Evolutionary conservation across 371 early-diverging fungal genomes (phyloP).

Genomic region (Mortierella sp.): DNA sequence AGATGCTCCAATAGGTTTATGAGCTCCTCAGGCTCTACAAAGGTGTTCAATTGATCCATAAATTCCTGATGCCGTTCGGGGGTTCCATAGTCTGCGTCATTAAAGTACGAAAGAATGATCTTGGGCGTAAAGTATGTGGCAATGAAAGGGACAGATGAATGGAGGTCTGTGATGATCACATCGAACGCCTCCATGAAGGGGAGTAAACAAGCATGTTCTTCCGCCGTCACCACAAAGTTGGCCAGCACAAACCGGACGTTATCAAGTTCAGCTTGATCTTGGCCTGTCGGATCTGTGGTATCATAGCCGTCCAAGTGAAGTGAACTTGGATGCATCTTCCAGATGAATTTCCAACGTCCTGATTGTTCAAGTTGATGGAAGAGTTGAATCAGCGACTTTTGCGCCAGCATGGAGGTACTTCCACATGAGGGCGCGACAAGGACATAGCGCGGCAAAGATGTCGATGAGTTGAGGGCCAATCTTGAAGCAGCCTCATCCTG

Average conservation of each 20-base stretch:
- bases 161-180: conserved; percentile 51
- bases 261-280: conserved; percentile 38
- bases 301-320: conserved; percentile 32
- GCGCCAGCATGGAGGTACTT: conserved; percentile 41
- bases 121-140: conserved; percentile 55
- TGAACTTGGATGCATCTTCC: conserved; percentile 53
- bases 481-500: too few relatives aligned
- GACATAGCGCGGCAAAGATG: not conserved
- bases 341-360: conserved; percentile 47
- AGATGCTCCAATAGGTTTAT: conserved; percentile 28
- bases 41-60: conserved; percentile 45
- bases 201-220: conserved; percentile 48
- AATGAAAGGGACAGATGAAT: conserved; percentile 53
- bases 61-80: conserved; percentile 51
- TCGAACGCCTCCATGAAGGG: conserved; percentile 55
- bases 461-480: too few relatives aligned
- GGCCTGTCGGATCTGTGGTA: conserved; percentile 14
- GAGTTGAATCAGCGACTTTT: conserved; percentile 42
- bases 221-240: conserved; percentile 42
- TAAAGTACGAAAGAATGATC: conserved; percentile 48
- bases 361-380: conserved; percentile 48
- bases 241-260: conserved; percentile 45
- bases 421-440: conserved; percentile 47
- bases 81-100: conserved; percentile 52
- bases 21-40: conserved; percentile 43